Evolutionary conservation across 495 filamentous ascomycete genomes (phyloP).

Genomic region (Penicillium roqueforti): DNA sequence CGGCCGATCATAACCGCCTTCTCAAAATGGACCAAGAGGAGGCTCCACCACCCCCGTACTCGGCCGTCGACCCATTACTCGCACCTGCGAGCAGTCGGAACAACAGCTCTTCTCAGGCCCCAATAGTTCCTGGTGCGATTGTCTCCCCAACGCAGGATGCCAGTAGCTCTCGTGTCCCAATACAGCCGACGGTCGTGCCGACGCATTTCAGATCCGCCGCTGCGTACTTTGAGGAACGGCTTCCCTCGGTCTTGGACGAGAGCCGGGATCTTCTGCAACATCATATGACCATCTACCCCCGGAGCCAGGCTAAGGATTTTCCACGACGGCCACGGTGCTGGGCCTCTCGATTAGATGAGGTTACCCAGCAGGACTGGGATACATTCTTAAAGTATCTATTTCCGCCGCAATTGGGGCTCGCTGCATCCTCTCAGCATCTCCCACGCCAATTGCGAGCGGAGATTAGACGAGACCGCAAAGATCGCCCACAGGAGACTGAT

Average conservation of each 20-base stretch:
- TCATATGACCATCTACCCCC: constrained; percentile 43
- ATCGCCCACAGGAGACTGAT: constrained; percentile 41
- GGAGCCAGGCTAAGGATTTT: constrained; percentile 45
- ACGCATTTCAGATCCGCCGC: constrained; percentile 41
- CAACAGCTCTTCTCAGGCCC: constrained; percentile 9
- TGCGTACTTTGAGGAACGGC: constrained; percentile 44
- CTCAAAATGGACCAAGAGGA: constrained; percentile 40
- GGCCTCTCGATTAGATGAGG: constrained; percentile 34
- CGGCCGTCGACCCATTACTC: constrained; percentile 40
- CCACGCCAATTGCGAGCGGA: constrained; percentile 41
- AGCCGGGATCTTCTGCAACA: constrained; percentile 31
- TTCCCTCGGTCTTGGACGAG: constrained; percentile 23
- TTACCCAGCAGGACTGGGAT: constrained; percentile 49
- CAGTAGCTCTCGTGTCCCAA: constrained; percentile 16
- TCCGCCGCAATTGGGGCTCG: constrained; percentile 38
- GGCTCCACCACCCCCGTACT: constrained; percentile 45
- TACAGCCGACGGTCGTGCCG: constrained; percentile 20
- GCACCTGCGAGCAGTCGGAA: constrained; percentile 23
- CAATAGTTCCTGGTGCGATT: constrained; percentile 21
- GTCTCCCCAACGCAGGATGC: constrained; percentile 14
- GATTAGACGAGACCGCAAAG: constrained; percentile 42
- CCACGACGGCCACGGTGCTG: constrained; percentile 44
- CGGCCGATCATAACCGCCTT: neutral
- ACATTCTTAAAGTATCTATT: constrained; percentile 49
- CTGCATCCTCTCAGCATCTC: constrained; percentile 37